Evolutionary conservation across 805 yeast genomes (phyloP), one percentile per base, ranked within the genome.

Genomic region (Cyberlindnera euphorbiiphila): DNA sequence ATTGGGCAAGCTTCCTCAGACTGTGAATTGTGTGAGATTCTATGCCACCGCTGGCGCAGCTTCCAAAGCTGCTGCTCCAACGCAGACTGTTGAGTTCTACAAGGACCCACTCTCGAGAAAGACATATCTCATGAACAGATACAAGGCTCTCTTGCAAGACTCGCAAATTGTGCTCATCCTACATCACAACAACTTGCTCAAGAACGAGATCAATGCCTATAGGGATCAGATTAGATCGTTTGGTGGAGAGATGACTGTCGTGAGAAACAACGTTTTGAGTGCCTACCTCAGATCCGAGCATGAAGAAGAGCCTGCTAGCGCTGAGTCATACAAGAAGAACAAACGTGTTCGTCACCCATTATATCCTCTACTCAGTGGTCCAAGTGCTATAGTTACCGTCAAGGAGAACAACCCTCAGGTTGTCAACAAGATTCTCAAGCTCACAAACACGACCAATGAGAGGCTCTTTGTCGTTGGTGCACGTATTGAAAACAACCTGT

Each of bases 381-480:
- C 98, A 17, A 81, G 95, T 3, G 94, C 94, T 1, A 70, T 85
- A 9, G 76, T 91, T 39, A 60, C 83, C 15, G 72, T 87, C 42
- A 75, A 75, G 29, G 76, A 72, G 43, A 67, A 83, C 24, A 81
- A 87, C 46, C 96, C 97, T n/a, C 51, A 63, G 12, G 64, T 66
- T 15, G 85, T 89, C 9, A 74, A 74, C 20, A 66, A 69, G 37
- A 75, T 85, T 4, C 61, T 85, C 50, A 81, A 75, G 52, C 57
- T 77, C 20, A 56, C 88, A 33, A 80, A 77, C 48, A 59, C 69
- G 28, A 74, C 81, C 28, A 77, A 76, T 52, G 96, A 87, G 52
- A 78, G 78, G 57, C 65, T 93, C 48, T 76, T 89, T 41, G 63
- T 93, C 29, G 71, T 91, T 44, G 98, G 97, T 27, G 98, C 95